A percentile compares a stretch with the other conserved stretches of the same genome.
These are phyloP conservation scores for Lenzites betulinus DNA, from an alignment of 768 basidiomycete genomes.

Conservation along the genomic window DNA sequence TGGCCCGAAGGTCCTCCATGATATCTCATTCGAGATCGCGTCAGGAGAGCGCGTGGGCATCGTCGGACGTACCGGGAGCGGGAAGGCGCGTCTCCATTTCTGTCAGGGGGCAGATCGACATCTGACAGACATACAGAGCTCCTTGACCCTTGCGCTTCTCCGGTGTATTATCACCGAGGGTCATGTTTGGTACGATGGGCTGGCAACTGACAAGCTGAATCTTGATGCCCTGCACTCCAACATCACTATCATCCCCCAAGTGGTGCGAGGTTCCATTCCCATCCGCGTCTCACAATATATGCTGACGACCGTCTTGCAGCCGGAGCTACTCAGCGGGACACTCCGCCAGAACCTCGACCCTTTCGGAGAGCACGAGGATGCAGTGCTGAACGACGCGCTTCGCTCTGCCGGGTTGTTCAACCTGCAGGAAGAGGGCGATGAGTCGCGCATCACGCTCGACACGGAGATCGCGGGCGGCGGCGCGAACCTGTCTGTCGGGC, in stretches of 20 bases:
- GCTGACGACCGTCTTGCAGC: neutral
- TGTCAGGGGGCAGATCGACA: neutral
- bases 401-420: slow-evolving; percentile 41
- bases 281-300: no score
- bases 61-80: slow-evolving; percentile 24
- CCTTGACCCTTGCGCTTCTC: slow-evolving; percentile 52
- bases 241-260: slow-evolving; percentile 48
- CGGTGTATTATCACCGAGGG: slow-evolving; percentile 53
- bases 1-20: slow-evolving; percentile 56
- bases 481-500: slow-evolving; percentile 40
- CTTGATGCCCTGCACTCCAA: slow-evolving; percentile 46
- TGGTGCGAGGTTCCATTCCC: slow-evolving; percentile 31
- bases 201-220: slow-evolving; percentile 43
- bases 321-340: slow-evolving; percentile 46
- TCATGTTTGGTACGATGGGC: slow-evolving; percentile 46
- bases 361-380: slow-evolving; percentile 50
- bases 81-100: neutral
- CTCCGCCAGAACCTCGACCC: slow-evolving; percentile 53
- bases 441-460: slow-evolving; percentile 34
- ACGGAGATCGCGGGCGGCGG: slow-evolving; percentile 32
- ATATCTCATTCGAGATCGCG: slow-evolving; percentile 52
- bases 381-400: slow-evolving; percentile 41
- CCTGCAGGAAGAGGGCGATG: slow-evolving; percentile 30
- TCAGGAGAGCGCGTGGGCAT: slow-evolving; percentile 57
- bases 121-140: slow-evolving; percentile 39